Evolutionary conservation across 768 basidiomycete genomes (phyloP), one percentile per base, ranked within the genome.

Genomic region (Astraeus odoratus): DNA sequence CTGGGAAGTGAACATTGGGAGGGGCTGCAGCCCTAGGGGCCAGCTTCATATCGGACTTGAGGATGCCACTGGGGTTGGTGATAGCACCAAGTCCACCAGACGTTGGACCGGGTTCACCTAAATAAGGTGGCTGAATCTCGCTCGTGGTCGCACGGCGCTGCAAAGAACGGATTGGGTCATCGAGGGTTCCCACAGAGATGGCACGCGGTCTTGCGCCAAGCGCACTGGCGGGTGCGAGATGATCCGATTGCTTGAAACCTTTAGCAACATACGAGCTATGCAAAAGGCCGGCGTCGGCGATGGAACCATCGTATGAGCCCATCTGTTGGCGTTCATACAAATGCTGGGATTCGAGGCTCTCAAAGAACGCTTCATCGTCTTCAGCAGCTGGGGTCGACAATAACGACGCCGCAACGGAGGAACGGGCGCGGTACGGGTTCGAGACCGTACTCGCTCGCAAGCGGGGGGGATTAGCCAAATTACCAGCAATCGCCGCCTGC

Each of bases 371-470:
- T 42, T 87, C 83, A 42, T 89, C 87, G 15, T 86, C 83, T 48
- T 81, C 78, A 34, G 76, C 71, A 25, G 60, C 73, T 2, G 83
- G 77, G 2, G 83, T 79, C 13, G 79, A 62, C 31, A 88, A 67
- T 48, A 86, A 69, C 3, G 84, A 82, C 33, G 71, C 69, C n/a
- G 73, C 65, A 15, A 70, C 71, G 39, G 79, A 72, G 46, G 83
- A 70, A 51, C 84, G 73, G 43, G 73, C 69, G 50, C 88, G 80
- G 63, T 92, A 93, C n/a, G 91, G 88, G 59, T 89, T 86, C 10
- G 93, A 95, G 13, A 97, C 92, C 1, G 93, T 97, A 57, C 77
- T 93, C 13, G 93, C 92, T 8, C 93, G 82, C 61, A 82, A 68
- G 49, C 93, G 78, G 42, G 87, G 80, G 15, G 86, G 86, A 53